Evolutionary conservation across 768 basidiomycete genomes (phyloP), one percentile per base, ranked within the genome.

Genomic region (Steccherinum ochraceum): DNA sequence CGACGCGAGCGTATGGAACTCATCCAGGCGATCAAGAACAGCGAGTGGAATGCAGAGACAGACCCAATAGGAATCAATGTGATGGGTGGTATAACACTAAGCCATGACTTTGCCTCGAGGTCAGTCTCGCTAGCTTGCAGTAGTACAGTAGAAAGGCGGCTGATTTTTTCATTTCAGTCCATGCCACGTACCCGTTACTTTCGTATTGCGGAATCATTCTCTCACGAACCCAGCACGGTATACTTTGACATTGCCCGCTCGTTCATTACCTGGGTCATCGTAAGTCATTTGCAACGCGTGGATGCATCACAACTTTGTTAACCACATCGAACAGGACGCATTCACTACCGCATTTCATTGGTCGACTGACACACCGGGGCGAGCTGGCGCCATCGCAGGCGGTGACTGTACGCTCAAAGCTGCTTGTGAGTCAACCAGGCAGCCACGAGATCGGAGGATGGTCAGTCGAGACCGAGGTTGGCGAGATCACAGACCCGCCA

Each of bases 31-130:
- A 76, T 96, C 40, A 72, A 80, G 27, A 66, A 72, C 3, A 84
- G 84, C 53, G 81, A 86, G 63, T 86, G 93, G 81, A 91, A 91
- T 55, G 60, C 66, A 12, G 89, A 93, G 66, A 85, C 80, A 73
- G 80, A 93, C 60, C 91, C 93, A 5, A 52, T 87, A 2, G 72
- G 77, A 5, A 69, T 87, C 26, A 66, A 66, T 2, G 56, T 82
- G n/a, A 67, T 73, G 49, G 74, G 76, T 52, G 64, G 66, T n/a
- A 52, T 59, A 30, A 58, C 71, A 4, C 53, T 79, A 20, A 59
- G 66, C 43, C 86, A 91, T 60, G 80, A 90, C 64, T 93, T 94
- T 57, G 66, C 69, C 1, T 53, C 67, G 50, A 86, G 86, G 93
- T 93, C 57, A 55, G 86, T 75, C 24, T 40, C 30, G 30, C 30